phyloP scores from a whole-genome alignment of 2,329 filamentous ascomycete genomes.

The Trichoderma koningii region DNA sequence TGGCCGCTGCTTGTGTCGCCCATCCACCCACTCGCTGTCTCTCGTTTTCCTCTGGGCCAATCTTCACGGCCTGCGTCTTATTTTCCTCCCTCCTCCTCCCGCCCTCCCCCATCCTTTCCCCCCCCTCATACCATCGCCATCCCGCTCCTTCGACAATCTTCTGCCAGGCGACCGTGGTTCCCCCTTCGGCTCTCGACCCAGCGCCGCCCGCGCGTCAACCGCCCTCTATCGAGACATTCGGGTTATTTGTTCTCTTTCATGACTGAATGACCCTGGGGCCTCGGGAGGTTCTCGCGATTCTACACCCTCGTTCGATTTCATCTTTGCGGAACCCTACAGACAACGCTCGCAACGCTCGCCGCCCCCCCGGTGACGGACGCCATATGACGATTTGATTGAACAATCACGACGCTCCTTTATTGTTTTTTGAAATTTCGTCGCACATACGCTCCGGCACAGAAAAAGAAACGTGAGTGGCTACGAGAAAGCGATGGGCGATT shows the following conservation, averaged over 20 bases:
- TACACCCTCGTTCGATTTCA: conserved; percentile 32
- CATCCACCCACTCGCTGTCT: conserved; percentile 33
- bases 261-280: conserved; percentile 36
- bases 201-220: conserved; percentile 34
- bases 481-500: not conserved
- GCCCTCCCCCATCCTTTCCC: conserved; percentile 35
- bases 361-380: conserved; percentile 30
- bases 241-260: conserved; percentile 29
- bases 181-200: conserved; percentile 37
- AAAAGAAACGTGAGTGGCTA: conserved; percentile 31
- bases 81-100: conserved; percentile 33
- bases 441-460: conserved; percentile 28
- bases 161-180: conserved; percentile 39
- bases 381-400: conserved; percentile 41
- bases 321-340: not conserved
- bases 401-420: conserved; percentile 52
- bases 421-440: conserved; percentile 8
- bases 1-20: conserved; percentile 37
- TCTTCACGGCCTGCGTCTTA: conserved; percentile 36
- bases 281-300: conserved; percentile 39
- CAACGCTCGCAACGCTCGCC: not conserved
- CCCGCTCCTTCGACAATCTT: conserved; percentile 29
- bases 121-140: conserved; percentile 38
- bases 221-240: conserved; percentile 30
- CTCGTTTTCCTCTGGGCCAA: conserved; percentile 36